phyloP scores from a whole-genome alignment of 1,139 yeast genomes.

The Yamadazyma mexicana region DNA sequence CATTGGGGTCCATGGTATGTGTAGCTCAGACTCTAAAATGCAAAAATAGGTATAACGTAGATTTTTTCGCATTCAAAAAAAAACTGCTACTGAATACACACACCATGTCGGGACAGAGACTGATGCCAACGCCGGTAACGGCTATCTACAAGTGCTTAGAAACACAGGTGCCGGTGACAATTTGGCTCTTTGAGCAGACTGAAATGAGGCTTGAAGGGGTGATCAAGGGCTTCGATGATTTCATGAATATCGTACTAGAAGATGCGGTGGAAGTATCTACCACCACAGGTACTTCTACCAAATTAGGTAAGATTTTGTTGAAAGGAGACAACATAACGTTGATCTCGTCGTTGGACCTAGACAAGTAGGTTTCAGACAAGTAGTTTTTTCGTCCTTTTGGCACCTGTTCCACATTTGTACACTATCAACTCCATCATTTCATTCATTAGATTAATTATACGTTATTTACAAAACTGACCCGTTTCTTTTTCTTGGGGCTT shows the following conservation, averaged over 20 bases:
- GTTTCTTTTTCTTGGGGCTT: conserved; percentile 20
- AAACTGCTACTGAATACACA: too few relatives aligned
- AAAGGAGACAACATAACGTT: conserved; percentile 95
- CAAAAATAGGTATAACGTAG: too few relatives aligned
- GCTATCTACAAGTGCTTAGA: conserved; percentile 85
- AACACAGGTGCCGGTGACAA: conserved; percentile 72
- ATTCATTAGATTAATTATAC: too few relatives aligned
- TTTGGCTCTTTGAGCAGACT: conserved; percentile 89
- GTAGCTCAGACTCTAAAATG: too few relatives aligned
- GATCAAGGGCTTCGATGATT: conserved; percentile 93
- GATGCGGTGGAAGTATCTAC: conserved; percentile 73
- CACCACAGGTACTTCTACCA: conserved; percentile 39
- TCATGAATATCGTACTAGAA: conserved; percentile 93
- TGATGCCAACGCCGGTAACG: conserved; percentile 86
- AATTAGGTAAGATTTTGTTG: conserved; percentile 60
- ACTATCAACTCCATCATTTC: too few relatives aligned
- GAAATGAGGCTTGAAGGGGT: conserved; percentile 78
- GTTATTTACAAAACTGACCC: conserved; percentile 19
- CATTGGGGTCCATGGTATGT: background rate
- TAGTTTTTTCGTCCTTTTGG: too few relatives aligned
- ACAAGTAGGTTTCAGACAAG: too few relatives aligned
- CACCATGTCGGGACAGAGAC: conserved; percentile 5
- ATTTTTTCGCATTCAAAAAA: background rate
- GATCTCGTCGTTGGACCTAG: conserved; percentile 57
- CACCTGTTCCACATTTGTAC: too few relatives aligned